Evolutionary conservation across 805 yeast genomes (phyloP).

Genomic region (Nakazawaea sp.): DNA sequence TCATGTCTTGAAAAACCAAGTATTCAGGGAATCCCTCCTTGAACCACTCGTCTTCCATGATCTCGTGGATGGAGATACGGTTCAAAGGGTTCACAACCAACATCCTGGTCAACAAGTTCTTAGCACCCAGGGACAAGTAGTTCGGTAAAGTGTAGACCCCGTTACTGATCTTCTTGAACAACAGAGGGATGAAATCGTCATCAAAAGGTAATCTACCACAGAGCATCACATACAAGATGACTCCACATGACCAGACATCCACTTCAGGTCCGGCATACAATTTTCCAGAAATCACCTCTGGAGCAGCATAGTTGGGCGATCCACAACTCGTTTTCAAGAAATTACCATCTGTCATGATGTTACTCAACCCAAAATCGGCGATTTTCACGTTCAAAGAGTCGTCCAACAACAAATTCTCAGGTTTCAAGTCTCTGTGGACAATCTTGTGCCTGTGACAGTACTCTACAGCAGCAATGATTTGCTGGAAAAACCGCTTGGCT

Average conservation of each 20-base stretch:
- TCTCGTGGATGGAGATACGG: conserved; percentile 87
- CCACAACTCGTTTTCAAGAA: conserved; percentile 94
- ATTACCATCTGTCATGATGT: conserved; percentile 97
- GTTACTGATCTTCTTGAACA: conserved; percentile 85
- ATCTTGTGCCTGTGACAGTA: conserved; percentile 95
- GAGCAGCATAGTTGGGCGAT: conserved; percentile 96
- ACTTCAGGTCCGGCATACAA: conserved; percentile 97
- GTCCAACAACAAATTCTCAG: conserved; percentile 85
- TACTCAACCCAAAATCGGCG: conserved; percentile 92
- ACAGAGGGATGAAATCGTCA: conserved; percentile 91
- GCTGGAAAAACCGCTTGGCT: conserved; percentile 91
- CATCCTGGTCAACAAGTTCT: conserved; percentile 78
- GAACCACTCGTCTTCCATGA: conserved; percentile 94
- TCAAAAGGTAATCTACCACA: conserved; percentile 95
- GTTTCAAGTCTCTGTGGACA: conserved; percentile 94
- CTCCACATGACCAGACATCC: conserved; percentile 98
- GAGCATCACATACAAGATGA: conserved; percentile 88
- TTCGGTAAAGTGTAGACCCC: conserved; percentile 92
- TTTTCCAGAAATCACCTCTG: conserved; percentile 92
- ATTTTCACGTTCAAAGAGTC: conserved; percentile 89
- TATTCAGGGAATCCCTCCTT: conserved; percentile 74
- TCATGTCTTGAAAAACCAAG: conserved; percentile 53
- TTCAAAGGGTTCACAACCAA: conserved; percentile 90
- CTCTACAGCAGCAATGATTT: conserved; percentile 92
- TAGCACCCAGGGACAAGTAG: conserved; percentile 80